These are phyloP conservation scores for Bipolaris zeicola DNA, from an alignment of 2,329 filamentous ascomycete species.

Conservation along the genomic window DNA sequence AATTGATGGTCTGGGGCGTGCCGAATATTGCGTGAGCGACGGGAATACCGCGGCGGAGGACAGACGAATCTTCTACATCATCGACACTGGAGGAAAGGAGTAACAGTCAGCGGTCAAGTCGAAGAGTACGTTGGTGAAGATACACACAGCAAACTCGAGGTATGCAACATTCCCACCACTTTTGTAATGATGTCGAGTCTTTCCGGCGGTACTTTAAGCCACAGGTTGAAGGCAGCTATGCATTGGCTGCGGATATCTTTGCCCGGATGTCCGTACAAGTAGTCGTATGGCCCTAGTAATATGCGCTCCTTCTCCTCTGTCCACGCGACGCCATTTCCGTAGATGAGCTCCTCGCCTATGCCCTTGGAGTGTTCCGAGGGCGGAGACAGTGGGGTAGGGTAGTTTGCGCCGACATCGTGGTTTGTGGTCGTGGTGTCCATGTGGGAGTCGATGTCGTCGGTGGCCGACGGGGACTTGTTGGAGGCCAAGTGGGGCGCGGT, in stretches of 20 bases:
- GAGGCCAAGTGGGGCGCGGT: conserved; percentile 14
- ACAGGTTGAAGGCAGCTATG: conserved; percentile 80
- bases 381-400: conserved; percentile 40
- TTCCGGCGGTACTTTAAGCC: conserved; percentile 73
- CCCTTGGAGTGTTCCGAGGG: conserved; percentile 33
- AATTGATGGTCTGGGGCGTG: conserved; percentile 86
- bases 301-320: conserved; percentile 76
- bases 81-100: conserved; percentile 60
- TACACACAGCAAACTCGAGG: conserved; percentile 71
- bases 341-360: conserved; percentile 49
- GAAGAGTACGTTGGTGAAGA: background rate
- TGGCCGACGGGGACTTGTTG: background rate
- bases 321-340: conserved; percentile 61
- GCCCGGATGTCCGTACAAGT: conserved; percentile 77
- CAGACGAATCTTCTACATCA: conserved; percentile 83
- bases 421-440: conserved; percentile 3
- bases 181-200: conserved; percentile 76
- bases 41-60: conserved; percentile 76
- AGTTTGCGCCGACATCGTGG: conserved; percentile 26
- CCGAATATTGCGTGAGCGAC: conserved; percentile 87
- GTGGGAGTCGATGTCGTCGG: conserved; percentile 7
- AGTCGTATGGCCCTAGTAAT: conserved; percentile 78
- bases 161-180: conserved; percentile 85
- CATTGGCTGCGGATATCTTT: conserved; percentile 84
- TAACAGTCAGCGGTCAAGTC: background rate